Evolutionary conservation across 805 yeast genomes (phyloP), one percentile per base, ranked within the genome.

Genomic region (Ogataea minuta): DNA sequence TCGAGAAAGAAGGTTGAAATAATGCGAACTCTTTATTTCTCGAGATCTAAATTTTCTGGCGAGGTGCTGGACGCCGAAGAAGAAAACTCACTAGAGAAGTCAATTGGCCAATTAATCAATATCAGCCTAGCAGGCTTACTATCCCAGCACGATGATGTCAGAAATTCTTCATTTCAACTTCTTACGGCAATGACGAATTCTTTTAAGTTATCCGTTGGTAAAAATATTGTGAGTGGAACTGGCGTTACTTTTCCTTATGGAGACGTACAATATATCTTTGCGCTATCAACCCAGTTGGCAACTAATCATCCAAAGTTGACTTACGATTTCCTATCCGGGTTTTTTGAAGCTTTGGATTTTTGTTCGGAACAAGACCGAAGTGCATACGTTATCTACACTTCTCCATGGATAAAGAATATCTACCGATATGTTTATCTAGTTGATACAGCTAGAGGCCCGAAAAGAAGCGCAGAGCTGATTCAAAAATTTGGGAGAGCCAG

Each of bases 371-470:
- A 57, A 6, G 66, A 65, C 27, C 41, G 64, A 54, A 55, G 67
- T 34, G 49, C 67, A n/a, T 62, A 71, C 40, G 71, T 77, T 1
- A 67, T 68, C 13, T 79, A 79, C 52, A 64, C 80, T 9, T 67
- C 84, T 0, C 90, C 93, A 2, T 88, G 95, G 95, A 68, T 84
- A 11, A 72, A 72, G 16, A 83, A 86, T 50, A 67, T 86, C 16
- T 76, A 78, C 54, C 67, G 69, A 10, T 60, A 77, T 48, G 79
- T 85, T 6, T 81, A 69, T 52, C 51, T 72, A 28, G 67, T 66
- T 12, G 77, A 74, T 49, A 78, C 76, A 19, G 73, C 71, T 21
- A 67, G 64, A 41, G 93, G 95, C 0, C 70, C 76, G 2, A 82
- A 76, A 36, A 67, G 74, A 39, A 72, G 82, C 5, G 72, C 82